Evolutionary conservation across 2,329 filamentous ascomycete species (phyloP).

Genomic region (Aspergillus pseudonomiae): DNA sequence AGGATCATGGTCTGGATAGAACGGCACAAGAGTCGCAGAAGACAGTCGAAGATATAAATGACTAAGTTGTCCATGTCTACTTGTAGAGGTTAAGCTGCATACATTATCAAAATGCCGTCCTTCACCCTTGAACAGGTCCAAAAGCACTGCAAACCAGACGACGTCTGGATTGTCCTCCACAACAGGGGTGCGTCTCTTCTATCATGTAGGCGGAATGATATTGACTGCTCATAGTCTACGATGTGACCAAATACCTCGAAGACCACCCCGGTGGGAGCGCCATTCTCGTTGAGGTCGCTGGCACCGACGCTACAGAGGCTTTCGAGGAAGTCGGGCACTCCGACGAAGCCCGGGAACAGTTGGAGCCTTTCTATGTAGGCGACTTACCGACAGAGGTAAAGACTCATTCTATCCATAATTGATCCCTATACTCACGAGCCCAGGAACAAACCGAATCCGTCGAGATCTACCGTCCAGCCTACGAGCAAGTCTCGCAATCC

Average conservation of each 20-base stretch:
- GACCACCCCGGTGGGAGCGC: slow-evolving; percentile 58
- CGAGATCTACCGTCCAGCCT: slow-evolving; percentile 25
- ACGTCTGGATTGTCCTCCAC: slow-evolving; percentile 60
- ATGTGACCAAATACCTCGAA: slow-evolving; percentile 59
- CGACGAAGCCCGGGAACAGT: slow-evolving; percentile 46
- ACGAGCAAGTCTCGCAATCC: slow-evolving; percentile 24
- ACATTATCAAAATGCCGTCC: slow-evolving; percentile 4
- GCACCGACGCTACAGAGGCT: slow-evolving; percentile 43
- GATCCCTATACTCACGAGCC: not conserved
- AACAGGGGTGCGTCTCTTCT: slow-evolving; percentile 47
- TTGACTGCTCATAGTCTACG: slow-evolving; percentile 51
- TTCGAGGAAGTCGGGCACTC: slow-evolving; percentile 49
- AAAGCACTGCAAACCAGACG: slow-evolving; percentile 49
- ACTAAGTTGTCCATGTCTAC: not conserved
- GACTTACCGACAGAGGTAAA: slow-evolving; percentile 25
- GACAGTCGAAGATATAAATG: not conserved
- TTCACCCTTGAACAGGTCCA: slow-evolving; percentile 41
- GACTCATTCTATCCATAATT: not conserved
- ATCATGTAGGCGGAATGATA: not conserved
- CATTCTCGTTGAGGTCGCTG: slow-evolving; percentile 43
- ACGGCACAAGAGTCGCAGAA: not conserved
- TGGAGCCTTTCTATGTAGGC: slow-evolving; percentile 40
- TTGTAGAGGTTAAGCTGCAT: not conserved
- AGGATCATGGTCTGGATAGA: not conserved
- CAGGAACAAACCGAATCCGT: slow-evolving; percentile 23